These are phyloP conservation scores for Melocanna baccifera DNA, from an alignment of 176 grass and related monocot genomes.

Conservation along the genomic window DNA sequence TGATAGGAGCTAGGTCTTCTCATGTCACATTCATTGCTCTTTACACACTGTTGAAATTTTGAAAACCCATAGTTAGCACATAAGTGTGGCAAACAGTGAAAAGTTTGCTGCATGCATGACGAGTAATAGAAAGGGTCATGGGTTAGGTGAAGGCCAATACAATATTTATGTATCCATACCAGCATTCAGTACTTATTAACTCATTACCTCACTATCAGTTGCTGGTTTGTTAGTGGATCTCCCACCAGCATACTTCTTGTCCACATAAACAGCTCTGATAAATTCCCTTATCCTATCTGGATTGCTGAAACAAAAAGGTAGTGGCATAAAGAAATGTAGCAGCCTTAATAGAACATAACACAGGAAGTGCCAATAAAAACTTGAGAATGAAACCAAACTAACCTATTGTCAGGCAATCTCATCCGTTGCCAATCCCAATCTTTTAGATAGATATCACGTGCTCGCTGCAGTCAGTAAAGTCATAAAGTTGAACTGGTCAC, in stretches of 20 bases:
- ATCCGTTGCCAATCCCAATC: conserved; percentile 95
- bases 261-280: conserved; percentile 93
- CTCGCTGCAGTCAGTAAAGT: conserved; percentile 54
- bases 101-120: neutral
- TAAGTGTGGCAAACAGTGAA: neutral
- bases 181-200: neutral
- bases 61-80: conserved; percentile 27
- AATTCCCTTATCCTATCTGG: conserved; percentile 92
- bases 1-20: conserved; percentile 87
- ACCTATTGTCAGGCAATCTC: conserved; percentile 91
- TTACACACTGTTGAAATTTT: conserved; percentile 53
- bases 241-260: conserved; percentile 86
- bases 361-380: conserved; percentile 5
- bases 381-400: conserved; percentile 15
- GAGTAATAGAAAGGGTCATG: neutral
- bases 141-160: conserved; percentile 7
- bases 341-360: neutral
- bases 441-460: conserved; percentile 82
- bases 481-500: neutral
- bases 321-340: conserved; percentile 21
- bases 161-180: conserved; percentile 16
- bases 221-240: conserved; percentile 45
- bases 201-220: conserved; percentile 60
- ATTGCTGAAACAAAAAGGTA: conserved; percentile 57
- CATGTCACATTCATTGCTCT: conserved; percentile 52